Conservation (phyloP, 1,284 basidiomycete genomes). For the Microbotryum scabiosae region DNA sequence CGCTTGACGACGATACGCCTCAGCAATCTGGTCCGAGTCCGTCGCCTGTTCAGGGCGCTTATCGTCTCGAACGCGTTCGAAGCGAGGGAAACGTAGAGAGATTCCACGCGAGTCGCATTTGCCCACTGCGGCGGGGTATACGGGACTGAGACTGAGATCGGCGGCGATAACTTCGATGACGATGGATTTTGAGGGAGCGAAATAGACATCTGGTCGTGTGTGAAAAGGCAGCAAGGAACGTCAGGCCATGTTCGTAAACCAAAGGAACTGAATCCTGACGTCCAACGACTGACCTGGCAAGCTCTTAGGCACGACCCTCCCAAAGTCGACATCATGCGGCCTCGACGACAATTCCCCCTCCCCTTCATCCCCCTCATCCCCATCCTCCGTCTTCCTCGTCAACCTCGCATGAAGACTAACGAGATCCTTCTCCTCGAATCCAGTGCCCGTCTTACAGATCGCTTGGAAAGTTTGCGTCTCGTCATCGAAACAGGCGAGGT, state of each 20-base stretch:
- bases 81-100: conserved; percentile 90
- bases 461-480: conserved; percentile 88
- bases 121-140: conserved; percentile 77
- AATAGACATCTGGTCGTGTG: conserved; percentile 27
- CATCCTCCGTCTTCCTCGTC: conserved; percentile 48
- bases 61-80: conserved; percentile 84
- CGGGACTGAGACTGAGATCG: conserved; percentile 89
- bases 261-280: not conserved
- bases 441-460: conserved; percentile 98
- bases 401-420: conserved; percentile 74
- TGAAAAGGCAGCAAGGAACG: no score
- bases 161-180: conserved; percentile 99
- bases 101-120: conserved; percentile 78
- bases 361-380: conserved; percentile 17
- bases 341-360: conserved; percentile 29
- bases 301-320: conserved; percentile 19
- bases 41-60: conserved; percentile 88
- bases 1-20: conserved; percentile 87
- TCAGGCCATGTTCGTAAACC: not conserved
- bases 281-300: not conserved
- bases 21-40: conserved; percentile 83
- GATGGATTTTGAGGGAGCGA: conserved; percentile 40
- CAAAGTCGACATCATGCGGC: conserved; percentile 17
- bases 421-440: conserved; percentile 87
- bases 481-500: conserved; percentile 86